phyloP scores from a whole-genome alignment of 192 early-diverging fungal genomes.

The Coemansia sp. region DNA sequence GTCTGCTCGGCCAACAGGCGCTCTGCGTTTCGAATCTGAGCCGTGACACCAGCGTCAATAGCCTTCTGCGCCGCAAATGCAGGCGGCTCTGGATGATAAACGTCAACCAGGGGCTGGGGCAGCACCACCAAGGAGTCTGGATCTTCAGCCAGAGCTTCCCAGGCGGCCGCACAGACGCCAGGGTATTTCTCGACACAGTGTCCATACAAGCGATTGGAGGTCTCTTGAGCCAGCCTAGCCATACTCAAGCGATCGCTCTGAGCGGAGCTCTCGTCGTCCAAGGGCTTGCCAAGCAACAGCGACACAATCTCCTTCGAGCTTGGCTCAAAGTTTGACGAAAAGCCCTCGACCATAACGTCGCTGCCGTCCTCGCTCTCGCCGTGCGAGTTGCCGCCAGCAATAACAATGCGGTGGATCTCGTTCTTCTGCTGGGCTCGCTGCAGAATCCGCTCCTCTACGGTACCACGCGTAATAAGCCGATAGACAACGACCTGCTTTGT shows the following conservation, averaged over 20 bases:
- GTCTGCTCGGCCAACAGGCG: conserved; percentile 5
- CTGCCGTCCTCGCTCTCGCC: conserved; percentile 27
- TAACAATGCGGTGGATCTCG: conserved; percentile 91
- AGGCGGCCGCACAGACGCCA: conserved; percentile 5
- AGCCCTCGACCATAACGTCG: conserved; percentile 17
- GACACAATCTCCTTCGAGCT: conserved; percentile 89
- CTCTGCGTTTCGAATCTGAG: conserved; percentile 26
- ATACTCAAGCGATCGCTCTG: conserved; percentile 27
- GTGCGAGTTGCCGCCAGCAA: conserved; percentile 85
- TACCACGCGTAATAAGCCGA: conserved; percentile 74
- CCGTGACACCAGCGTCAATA: conserved; percentile 28
- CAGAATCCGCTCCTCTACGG: conserved; percentile 80
- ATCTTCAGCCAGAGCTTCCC: neutral
- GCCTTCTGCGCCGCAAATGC: neutral
- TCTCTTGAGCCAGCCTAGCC: conserved; percentile 41
- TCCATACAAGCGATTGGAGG: conserved; percentile 47
- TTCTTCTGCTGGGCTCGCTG: conserved; percentile 84
- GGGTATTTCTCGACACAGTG: conserved; percentile 22
- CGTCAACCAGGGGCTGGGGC: conserved; percentile 24
- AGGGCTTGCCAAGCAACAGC: conserved; percentile 73
- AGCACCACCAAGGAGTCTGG: conserved; percentile 25
- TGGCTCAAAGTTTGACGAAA: conserved; percentile 62
- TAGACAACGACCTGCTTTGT: conserved; percentile 85
- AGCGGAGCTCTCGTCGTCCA: conserved; percentile 31
- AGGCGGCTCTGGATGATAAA: neutral